Base-by-base conservation (phyloP, 768 basidiomycete genomes). In the Saitozyma sp. region DNA sequence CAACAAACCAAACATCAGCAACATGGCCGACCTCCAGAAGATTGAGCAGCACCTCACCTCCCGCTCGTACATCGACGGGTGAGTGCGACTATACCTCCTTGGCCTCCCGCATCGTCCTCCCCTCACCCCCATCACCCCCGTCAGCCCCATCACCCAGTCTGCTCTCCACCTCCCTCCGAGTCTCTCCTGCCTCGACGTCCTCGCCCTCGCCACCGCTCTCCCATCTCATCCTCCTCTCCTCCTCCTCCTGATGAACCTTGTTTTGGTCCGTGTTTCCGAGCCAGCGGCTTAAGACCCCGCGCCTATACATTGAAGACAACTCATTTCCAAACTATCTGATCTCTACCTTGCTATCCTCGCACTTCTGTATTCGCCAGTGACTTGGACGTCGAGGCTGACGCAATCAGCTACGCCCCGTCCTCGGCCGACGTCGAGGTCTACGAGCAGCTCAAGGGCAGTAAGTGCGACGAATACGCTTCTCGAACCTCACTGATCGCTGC, bases 11-110 rank as follows among this genome's bases (percentile, higher is more conserved):
- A 17, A 2, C 2, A 46, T 6, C 11, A 11, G n/a, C 64, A 77
- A 58, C 63, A 78, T 78, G 76, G 67, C 76, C 49, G 78, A 78
- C 67, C 56, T 79, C 63, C 70, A 74, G 57, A 69, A 88, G 69
- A 88, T 97, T 76, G 90, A 98, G 78, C 79, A 87, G 61, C 91
- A 94, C 85, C 90, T 99, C 73, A 79, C 87, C 60, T 85, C 88
- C 75, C 73, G 77, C 50, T 64, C 73, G 42, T 79, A 78, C 68
- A 63, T 80, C 58, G 77, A 75, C 54, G 80, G 79, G 76, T 79
- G 63, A 74, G 78, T 71, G 8, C 59, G 13, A 13, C 3, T 46
- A 6, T 46, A 46, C n/a, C 45, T 13, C 11, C 45, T 6, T 6
- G 13, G 3, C 6, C 13, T 46, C 45, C 2, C 6, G 45, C 45